These are phyloP conservation scores for Dictyostelium firmibasis DNA, from an alignment of 78 protist genomes.

Conservation along the genomic window DNA sequence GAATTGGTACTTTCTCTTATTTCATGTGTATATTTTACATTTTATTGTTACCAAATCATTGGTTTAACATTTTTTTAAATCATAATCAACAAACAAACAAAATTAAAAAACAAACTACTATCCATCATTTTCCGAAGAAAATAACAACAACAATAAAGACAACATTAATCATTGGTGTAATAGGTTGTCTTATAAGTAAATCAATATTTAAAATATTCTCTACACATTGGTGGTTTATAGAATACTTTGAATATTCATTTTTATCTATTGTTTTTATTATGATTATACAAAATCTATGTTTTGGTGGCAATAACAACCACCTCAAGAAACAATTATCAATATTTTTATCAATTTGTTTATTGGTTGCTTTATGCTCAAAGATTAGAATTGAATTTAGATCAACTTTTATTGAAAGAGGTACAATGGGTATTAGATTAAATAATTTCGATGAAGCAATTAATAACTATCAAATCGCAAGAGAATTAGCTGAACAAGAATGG, in stretches of 20 bases:
- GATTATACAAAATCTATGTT: background rate
- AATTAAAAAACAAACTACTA: background rate
- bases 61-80: background rate
- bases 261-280: background rate
- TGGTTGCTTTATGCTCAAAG: background rate
- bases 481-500: background rate
- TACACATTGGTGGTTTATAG: background rate
- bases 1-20: slow-evolving; percentile 61
- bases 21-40: slow-evolving; percentile 47
- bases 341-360: background rate
- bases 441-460: background rate
- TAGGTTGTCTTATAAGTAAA: background rate
- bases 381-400: slow-evolving; percentile 13
- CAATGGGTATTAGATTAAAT: background rate
- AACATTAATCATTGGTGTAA: background rate
- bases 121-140: background rate
- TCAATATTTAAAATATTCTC: background rate
- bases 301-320: background rate
- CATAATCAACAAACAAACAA: background rate
- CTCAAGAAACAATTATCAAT: background rate
- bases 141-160: background rate
- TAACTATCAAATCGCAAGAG: background rate
- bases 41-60: background rate
- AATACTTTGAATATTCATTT: background rate
- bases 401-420: background rate